Base-by-base conservation (phyloP, 805 yeast species). In the Yarrowia sp. region DNA sequence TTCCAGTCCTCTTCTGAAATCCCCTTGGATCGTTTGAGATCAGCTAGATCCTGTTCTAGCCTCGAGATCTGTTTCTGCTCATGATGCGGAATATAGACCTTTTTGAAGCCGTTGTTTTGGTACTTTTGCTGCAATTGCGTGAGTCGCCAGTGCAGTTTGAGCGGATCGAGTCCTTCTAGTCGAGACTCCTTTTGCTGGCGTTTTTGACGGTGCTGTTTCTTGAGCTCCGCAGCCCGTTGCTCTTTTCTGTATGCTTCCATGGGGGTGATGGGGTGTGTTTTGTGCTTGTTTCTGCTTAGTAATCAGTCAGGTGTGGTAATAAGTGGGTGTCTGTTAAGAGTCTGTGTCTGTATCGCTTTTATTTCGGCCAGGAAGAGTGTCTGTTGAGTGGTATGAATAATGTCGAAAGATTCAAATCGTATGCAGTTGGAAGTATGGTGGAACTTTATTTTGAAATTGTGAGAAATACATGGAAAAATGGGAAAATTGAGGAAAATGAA, bases 1-100 rank as follows among this genome's bases (percentile, higher is more conserved):
- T 52, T 43, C 61, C 50, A 53, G 7, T 41, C 41, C 12, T 65
- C 61, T 11, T 53, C 68, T 0, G 50, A 50, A 11, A 65, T 43
- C n/a, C 66, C 66, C 22, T 70, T 67, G 2, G 71, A 55, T 40
- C 70, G 72, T n/a, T 70, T 16, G 12, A 73, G 64, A 5, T 68
- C 73, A 19, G 68, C 67, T 42, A 73, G 66, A 5, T 72, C 73
- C 41, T 69, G 69, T 58, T 71, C 67, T 14, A 73, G 69, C 1
- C 56, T 42, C 38, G 71, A 36, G 14, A 74, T 64, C 26, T 63
- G 67, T 26, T 67, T 58, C 41, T 74, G 75, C 11, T 67, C 67
- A 59, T 74, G 72, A 3, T 70, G 72, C 12, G 77, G 76, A 55
- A 73, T 74, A 52, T 69, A 56, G 38, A 70, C 72, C 22, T 71